Base-by-base conservation (phyloP, 371 early-diverging fungal species). In the Blakeslea trispora region DNA sequence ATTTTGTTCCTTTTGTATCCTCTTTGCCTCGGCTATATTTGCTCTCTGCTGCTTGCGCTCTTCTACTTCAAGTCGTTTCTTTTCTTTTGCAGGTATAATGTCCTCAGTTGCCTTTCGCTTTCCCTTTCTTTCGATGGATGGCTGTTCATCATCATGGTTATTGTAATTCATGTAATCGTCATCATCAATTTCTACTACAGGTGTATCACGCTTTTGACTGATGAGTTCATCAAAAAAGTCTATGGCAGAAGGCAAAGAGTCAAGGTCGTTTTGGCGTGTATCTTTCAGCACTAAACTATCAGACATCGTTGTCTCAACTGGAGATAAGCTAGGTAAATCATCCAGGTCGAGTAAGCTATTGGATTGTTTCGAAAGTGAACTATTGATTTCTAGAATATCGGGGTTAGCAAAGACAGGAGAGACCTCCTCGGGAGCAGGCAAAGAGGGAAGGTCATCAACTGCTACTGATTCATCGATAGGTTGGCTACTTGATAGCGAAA, bases 11-110 rank as follows among this genome's bases (percentile, higher is more conserved):
- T 31, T 46, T 37, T 17, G 15, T 23, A 47, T 49, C 19, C 42
- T 64, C 45, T 49, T 57, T 46, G 58, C 62, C 58, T 59, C 48
- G 32, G 55, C 68, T 60, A 59, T 37, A 63, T 55, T 50, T 31
- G 43, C 43, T 63, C 69, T 45, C 55, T 65, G 52, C 64, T 49
- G n/a, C 34, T 41, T 59, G n/a, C 34, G 19, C 52, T 53, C 49
- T 43, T 48, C 19, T 15, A 43, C 49, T 35, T 45, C 35, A 8
- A 23, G n/a, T 19, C 35, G 28, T n/a, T 53, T 66, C 41, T 34
- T 49, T 54, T 57, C 50, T 18, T 53, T 49, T 7, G 3, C 18
- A 21, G 21, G 10, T 43, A 17, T 17, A 1, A 19, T 8, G 10
- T 19, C n/a, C 17, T 43, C 43, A n/a, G 19, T 43, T 4, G 50